Evolutionary conservation across 2,329 filamentous ascomycete species (phyloP).

Genomic region (Trichoderma breve): DNA sequence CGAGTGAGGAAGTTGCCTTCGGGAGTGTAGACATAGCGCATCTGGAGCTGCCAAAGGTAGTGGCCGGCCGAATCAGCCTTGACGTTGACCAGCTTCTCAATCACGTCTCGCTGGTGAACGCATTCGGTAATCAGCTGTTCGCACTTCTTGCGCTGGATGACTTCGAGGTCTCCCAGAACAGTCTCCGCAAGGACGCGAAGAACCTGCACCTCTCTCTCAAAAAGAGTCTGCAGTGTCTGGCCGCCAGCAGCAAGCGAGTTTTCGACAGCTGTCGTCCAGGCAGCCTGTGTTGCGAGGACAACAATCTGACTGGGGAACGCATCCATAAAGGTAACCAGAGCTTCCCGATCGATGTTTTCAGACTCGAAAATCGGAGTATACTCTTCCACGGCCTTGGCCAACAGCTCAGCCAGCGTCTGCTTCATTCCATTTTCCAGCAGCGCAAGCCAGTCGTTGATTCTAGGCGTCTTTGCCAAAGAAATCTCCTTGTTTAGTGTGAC

Average conservation of each 20-base stretch:
- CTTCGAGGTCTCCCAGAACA: slow-evolving; percentile 83
- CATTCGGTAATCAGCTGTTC: slow-evolving; percentile 99
- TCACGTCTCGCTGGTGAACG: slow-evolving; percentile 92
- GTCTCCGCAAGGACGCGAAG: slow-evolving; percentile 83
- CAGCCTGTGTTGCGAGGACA: slow-evolving; percentile 88
- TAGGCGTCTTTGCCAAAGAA: slow-evolving; percentile 86
- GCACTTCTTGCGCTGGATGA: slow-evolving; percentile 90
- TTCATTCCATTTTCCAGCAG: slow-evolving; percentile 94
- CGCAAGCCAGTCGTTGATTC: slow-evolving; percentile 98
- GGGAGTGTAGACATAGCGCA: slow-evolving; percentile 88
- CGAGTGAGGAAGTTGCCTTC: slow-evolving; percentile 81
- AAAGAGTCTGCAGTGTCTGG: slow-evolving; percentile 64
- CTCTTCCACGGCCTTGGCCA: slow-evolving; percentile 79
- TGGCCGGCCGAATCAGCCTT: slow-evolving; percentile 75
- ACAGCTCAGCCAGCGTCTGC: slow-evolving; percentile 81
- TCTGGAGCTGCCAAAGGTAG: slow-evolving; percentile 91
- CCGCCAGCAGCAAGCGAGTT: slow-evolving; percentile 71
- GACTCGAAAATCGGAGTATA: slow-evolving; percentile 77
- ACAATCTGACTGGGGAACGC: slow-evolving; percentile 91
- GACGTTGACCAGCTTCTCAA: slow-evolving; percentile 77
- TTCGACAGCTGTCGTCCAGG: slow-evolving; percentile 88
- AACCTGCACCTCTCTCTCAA: slow-evolving; percentile 79
- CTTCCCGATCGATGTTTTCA: slow-evolving; percentile 64
- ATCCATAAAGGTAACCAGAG: slow-evolving; percentile 76
- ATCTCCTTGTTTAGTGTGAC: slow-evolving; percentile 88